Conservation (phyloP, 805 yeast species). For the Wickerhamiella hasegawae region DNA sequence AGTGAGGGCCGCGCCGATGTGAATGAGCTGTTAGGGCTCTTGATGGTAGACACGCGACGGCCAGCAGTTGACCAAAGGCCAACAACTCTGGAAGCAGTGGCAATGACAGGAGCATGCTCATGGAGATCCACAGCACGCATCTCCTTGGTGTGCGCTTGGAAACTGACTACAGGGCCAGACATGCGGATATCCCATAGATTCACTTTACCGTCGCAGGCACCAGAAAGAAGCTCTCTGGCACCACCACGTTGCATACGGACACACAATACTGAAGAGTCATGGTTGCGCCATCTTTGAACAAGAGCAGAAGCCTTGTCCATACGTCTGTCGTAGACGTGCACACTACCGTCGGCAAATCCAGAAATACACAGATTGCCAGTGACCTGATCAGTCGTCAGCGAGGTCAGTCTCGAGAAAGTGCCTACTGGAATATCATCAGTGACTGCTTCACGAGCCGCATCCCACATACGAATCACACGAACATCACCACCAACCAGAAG, state of each 20-base stretch:
- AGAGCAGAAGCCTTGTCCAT: slow-evolving; percentile 70
- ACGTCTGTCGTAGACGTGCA: slow-evolving; percentile 83
- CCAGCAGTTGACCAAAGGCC: slow-evolving; percentile 82
- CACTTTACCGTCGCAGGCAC: slow-evolving; percentile 59
- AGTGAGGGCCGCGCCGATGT: slow-evolving; percentile 23
- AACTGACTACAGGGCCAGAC: slow-evolving; percentile 47
- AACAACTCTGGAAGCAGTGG: slow-evolving; percentile 68
- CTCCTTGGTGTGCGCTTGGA: slow-evolving; percentile 35
- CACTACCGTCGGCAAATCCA: slow-evolving; percentile 81
- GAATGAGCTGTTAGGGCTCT: slow-evolving; percentile 20
- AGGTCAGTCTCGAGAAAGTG: slow-evolving; percentile 73
- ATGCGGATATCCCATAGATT: slow-evolving; percentile 82
- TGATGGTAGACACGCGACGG: slow-evolving; percentile 44
- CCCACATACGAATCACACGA: slow-evolving; percentile 84
- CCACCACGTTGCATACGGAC: slow-evolving; percentile 97
- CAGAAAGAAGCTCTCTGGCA: slow-evolving; percentile 72
- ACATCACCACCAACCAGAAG: slow-evolving; percentile 89
- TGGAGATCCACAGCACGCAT: slow-evolving; percentile 68
- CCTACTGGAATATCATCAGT: slow-evolving; percentile 80
- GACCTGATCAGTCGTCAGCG: slow-evolving; percentile 87
- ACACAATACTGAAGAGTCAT: slow-evolving; percentile 46
- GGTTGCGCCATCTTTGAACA: slow-evolving; percentile 61
- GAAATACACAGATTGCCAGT: slow-evolving; percentile 82
- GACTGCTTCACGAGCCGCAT: slow-evolving; percentile 85
- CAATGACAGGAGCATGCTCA: slow-evolving; percentile 92